Evolutionary conservation across 768 basidiomycete genomes (phyloP), one percentile per base, ranked within the genome.

Genomic region (Auriscalpium microsporum): DNA sequence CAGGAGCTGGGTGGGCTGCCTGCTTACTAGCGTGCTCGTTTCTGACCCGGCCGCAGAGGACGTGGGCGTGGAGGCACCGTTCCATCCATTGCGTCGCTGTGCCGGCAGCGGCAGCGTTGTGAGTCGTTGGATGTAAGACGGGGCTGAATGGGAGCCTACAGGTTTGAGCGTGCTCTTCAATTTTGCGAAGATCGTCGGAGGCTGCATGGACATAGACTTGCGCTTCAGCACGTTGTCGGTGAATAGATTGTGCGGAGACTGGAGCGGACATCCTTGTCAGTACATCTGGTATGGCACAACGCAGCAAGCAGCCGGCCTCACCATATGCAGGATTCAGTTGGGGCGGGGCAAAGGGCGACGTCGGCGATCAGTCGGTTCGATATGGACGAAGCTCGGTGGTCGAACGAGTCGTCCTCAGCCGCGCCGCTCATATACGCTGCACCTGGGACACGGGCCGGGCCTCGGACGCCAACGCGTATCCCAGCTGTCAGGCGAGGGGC

Each of bases 21-120:
- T 38, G 45, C 63, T 44, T 50, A 69, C 68, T 49, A 69, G 54
- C 19, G 68, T 69, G 55, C 65, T 68, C 28, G 63, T 64, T 53
- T 69, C 68, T 11, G 68, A 69, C 19, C 65, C 51, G 3, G 58
- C 35, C 2, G 50, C 17, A 37, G 63, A 65, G 11, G 63, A 59
- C 4, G 50, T 40, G 48, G 59, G 60, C 16, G 56, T 28, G 10
- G 57, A 48, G 17, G 45, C 17, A 21, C 50, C 40, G 45, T 54
- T 45, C 53, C 53, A 54, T 14, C 16, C 13, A 33, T 17, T 23
- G 45, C 40, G 16, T 9, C 19, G 44, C 53, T 45, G 45, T 36
- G 17, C 17, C 7, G 5, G 28, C 16, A 14, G 16, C 7, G 5
- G 28, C 16, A 14, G 16, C 7, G 28, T 10, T 19, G 17, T 16